A percentile compares a stretch with the other conserved stretches of the same genome.
phyloP scores from a whole-genome alignment of 495 filamentous ascomycete species.

The Talaromyces nanjingensis region DNA sequence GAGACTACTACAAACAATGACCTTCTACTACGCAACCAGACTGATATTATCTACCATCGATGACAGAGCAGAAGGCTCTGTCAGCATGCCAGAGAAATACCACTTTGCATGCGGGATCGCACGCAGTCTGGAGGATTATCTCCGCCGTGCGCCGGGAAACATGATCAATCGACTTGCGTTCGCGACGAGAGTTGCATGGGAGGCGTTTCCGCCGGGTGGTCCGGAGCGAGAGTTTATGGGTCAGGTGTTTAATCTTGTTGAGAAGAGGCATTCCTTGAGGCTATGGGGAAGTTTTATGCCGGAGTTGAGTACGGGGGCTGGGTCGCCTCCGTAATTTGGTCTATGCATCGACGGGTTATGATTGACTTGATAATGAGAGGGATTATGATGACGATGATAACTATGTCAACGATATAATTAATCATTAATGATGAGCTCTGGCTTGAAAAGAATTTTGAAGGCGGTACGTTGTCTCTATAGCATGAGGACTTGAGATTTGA shows the following conservation, averaged over 20 bases:
- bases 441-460: no score
- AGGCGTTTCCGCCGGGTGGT: slow-evolving; percentile 30
- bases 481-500: background rate
- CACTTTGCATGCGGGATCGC: slow-evolving; percentile 34
- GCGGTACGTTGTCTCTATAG: background rate
- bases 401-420: background rate
- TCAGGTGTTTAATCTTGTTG: slow-evolving; percentile 34
- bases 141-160: slow-evolving; percentile 32
- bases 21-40: slow-evolving; percentile 29
- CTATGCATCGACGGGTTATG: background rate
- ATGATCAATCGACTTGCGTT: slow-evolving; percentile 45
- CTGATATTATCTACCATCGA: slow-evolving; percentile 35
- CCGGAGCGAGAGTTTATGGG: slow-evolving; percentile 33
- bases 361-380: no score
- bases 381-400: background rate
- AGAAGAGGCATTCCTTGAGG: slow-evolving; percentile 30
- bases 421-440: no score
- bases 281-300: slow-evolving; percentile 38
- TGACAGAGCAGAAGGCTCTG: slow-evolving; percentile 25
- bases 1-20: slow-evolving; percentile 38
- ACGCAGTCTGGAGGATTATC: slow-evolving; percentile 36
- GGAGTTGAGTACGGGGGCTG: slow-evolving; percentile 26
- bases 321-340: slow-evolving; percentile 14
- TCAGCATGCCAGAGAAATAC: slow-evolving; percentile 31
- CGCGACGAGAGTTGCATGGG: slow-evolving; percentile 36